Evolutionary conservation across 108 stramenopile species (phyloP).

Genomic region (Pseudonitzschia delicatissima): DNA sequence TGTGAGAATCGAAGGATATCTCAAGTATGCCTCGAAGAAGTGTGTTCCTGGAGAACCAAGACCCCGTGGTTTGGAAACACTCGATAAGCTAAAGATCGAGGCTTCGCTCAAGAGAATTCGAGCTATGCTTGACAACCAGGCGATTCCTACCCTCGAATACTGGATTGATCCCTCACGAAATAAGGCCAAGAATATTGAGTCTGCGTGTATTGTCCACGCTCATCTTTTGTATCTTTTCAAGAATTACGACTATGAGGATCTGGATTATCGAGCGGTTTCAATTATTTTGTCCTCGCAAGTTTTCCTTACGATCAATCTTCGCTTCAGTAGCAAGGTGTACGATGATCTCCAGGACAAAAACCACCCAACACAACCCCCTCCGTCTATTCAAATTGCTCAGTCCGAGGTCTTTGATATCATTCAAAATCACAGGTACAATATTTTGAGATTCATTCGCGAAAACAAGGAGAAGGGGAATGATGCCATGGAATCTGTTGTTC

Average conservation of each 20-base stretch:
- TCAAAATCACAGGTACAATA: conserved; percentile 87
- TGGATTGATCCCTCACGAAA: conserved; percentile 91
- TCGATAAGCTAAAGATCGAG: conserved; percentile 79
- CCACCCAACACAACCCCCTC: conserved; percentile 84
- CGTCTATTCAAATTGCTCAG: conserved; percentile 92
- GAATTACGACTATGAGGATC: conserved; percentile 89
- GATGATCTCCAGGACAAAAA: conserved; percentile 89
- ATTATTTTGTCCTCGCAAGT: conserved; percentile 94
- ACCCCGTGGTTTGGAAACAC: conserved; percentile 78
- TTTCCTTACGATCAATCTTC: conserved; percentile 95
- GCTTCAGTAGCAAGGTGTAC: conserved; percentile 87
- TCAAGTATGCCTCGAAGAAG: conserved; percentile 84
- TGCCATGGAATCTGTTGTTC: conserved; percentile 94
- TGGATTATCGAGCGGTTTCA: conserved; percentile 90
- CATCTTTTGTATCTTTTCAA: conserved; percentile 97
- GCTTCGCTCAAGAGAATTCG: conserved; percentile 74
- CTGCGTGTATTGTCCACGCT: conserved; percentile 90
- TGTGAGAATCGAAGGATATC: conserved; percentile 90
- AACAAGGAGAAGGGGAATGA: conserved; percentile 83
- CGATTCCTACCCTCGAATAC: conserved; percentile 93
- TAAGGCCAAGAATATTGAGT: conserved; percentile 76
- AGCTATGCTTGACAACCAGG: conserved; percentile 75
- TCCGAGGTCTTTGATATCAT: conserved; percentile 95
- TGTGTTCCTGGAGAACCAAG: conserved; percentile 76
- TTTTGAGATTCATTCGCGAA: conserved; percentile 89